A percentile compares a stretch with the other conserved stretches of the same genome.
Evolutionary conservation across 306 rosid genomes (phyloP).

Genomic region (Castanopsis chinensis): DNA sequence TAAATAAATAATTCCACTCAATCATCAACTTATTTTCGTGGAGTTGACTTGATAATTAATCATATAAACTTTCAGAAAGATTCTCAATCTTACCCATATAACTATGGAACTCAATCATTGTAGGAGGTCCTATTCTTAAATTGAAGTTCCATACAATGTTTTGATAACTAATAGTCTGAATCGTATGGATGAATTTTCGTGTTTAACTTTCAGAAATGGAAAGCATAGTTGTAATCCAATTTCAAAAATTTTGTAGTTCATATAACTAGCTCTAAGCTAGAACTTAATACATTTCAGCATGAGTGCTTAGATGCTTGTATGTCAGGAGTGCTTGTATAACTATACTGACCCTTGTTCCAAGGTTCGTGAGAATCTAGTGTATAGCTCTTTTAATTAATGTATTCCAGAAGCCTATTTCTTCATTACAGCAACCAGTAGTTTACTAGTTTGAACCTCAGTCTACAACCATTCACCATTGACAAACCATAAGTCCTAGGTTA

Average conservation of each 20-base stretch:
- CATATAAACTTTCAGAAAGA: not conserved
- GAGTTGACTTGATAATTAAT: not conserved
- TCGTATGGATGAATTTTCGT: too few species aligned
- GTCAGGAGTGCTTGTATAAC: not conserved
- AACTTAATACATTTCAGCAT: not conserved
- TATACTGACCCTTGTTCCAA: not conserved
- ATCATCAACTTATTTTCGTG: not conserved
- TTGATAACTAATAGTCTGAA: too few species aligned
- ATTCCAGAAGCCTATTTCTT: not conserved
- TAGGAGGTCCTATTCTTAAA: too few species aligned
- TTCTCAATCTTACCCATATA: not conserved
- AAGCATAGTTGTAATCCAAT: not conserved
- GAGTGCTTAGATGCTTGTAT: not conserved
- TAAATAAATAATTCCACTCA: not conserved
- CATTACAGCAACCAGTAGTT: not conserved
- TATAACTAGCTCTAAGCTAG: not conserved
- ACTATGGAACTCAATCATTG: not conserved
- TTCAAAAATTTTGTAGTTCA: not conserved
- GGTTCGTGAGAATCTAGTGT: not conserved
- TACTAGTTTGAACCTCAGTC: not conserved
- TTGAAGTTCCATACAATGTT: too few species aligned
- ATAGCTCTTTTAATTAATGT: not conserved
- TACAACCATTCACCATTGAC: not conserved
- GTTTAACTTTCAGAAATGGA: too few species aligned
- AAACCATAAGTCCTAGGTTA: not conserved